These are phyloP conservation scores for Globisporangium radiosum DNA, from an alignment of 352 stramenopile species.

Conservation along the genomic window DNA sequence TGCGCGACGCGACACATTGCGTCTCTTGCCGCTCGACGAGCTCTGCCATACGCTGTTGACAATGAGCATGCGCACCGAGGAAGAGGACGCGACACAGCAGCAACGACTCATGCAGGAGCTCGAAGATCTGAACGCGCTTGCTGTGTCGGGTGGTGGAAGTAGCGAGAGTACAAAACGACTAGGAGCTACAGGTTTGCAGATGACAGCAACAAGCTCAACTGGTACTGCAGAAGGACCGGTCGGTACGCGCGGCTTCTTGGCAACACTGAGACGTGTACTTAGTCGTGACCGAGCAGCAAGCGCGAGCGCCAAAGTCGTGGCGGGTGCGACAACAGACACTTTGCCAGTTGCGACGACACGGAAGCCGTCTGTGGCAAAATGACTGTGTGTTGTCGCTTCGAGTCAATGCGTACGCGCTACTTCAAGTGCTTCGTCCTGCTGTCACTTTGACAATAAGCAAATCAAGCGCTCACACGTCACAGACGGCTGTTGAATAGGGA, in stretches of 20 bases:
- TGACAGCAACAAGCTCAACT: neutral
- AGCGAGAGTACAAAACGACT: no score
- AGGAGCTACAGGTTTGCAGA: neutral
- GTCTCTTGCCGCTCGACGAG: slow-evolving; percentile 17
- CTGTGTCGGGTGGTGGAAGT: neutral
- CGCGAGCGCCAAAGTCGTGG: neutral
- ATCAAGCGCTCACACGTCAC: no score
- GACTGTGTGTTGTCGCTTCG: no score
- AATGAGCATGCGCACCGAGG: slow-evolving; percentile 24
- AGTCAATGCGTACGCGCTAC: no score
- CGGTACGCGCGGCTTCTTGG: neutral
- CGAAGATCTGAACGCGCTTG: neutral
- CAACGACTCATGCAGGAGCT: neutral
- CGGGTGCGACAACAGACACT: no score
- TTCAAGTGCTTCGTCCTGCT: no score
- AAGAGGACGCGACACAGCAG: slow-evolving; percentile 19
- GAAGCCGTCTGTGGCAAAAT: no score
- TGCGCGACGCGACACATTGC: neutral
- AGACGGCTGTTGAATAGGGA: no score
- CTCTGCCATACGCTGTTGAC: slow-evolving; percentile 18
- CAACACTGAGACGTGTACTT: neutral
- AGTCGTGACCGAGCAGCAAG: neutral
- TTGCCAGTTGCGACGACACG: no score
- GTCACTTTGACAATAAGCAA: no score
- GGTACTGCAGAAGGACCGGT: neutral